Base-by-base conservation (phyloP, 1,284 basidiomycete genomes). In the Trichosporon sp. region DNA sequence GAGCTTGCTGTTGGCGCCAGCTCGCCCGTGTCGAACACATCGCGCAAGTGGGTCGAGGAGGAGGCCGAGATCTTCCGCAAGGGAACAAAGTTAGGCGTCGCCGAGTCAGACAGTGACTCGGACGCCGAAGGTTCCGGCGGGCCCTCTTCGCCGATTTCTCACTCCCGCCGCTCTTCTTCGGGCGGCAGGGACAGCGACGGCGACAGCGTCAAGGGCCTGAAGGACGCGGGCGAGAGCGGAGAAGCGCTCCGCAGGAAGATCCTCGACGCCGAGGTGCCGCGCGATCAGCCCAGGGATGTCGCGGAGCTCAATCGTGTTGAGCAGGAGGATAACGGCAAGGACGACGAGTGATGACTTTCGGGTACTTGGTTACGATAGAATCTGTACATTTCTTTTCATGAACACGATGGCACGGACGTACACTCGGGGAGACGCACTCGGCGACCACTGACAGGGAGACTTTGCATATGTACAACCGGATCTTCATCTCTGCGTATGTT, bases 31-130 rank as follows among this genome's bases (percentile, higher is more conserved):
- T 65, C 72, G 75, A 67, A 77, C 76, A 68, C 92, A 90, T 51
- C 87, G 88, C 75, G 89, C 86, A 37, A 38, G 68, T 92, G 91
- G 90, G 91, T 94, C 0, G 91, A 90, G 75, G 93, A 94, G 78
- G 93, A 94, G 78, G 93, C 92, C 1, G 94, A 97, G 82, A 91
- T 97, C 38, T 98, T 98, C 85, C 87, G 94, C 66, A 94, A 94
- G 80, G 94, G 94, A 0, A 90, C 90, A 1, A 86, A 93, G 11
- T 86, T 96, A 10, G 90, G 91, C 0, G 90, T 91, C 73, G 92
- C 90, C 81, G 74, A 76, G 21, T 77, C 80, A 11, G 82, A 82
- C 77, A 92, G 94, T 88, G 92, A 93, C 74, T 26, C 21, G 1
- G 48, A 21, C 14, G 38, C n/a, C 7, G 51, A 54, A 19, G 35